A percentile compares a stretch with the other conserved stretches of the same genome.
Conservation (phyloP, 140 eudicot species). For the Anethum foeniculum region DNA sequence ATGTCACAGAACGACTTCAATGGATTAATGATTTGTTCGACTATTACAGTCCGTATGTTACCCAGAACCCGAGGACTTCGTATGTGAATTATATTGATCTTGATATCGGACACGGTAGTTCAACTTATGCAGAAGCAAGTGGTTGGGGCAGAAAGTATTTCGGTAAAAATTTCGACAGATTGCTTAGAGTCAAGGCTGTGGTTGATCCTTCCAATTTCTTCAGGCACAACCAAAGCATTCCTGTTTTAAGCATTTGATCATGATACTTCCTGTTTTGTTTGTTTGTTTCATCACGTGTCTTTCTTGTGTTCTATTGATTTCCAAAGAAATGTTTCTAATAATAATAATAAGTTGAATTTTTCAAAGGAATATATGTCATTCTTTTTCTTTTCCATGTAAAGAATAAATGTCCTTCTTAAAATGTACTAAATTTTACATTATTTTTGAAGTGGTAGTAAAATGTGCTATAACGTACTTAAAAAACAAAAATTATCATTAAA, state of each 20-base stretch:
- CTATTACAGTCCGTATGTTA: neutral
- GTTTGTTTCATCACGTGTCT: neutral
- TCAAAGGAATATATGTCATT: too few relatives aligned
- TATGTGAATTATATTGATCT: neutral
- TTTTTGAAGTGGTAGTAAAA: too few relatives aligned
- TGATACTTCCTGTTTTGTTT: neutral
- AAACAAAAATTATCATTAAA: too few relatives aligned
- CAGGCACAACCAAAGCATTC: neutral
- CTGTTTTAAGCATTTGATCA: neutral
- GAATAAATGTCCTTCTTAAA: too few relatives aligned
- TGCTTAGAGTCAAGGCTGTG: neutral
- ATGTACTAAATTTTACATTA: too few relatives aligned
- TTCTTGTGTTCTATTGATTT: neutral
- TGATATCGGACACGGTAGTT: neutral
- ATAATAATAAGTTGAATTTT: too few relatives aligned
- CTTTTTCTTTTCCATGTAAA: too few relatives aligned
- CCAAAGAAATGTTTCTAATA: too few relatives aligned
- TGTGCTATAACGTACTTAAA: too few relatives aligned
- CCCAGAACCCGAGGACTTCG: neutral
- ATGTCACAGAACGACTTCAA: neutral
- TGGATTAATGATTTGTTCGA: neutral
- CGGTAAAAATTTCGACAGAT: neutral
- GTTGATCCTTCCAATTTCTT: neutral
- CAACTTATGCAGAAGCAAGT: neutral
- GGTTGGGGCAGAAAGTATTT: neutral